These are phyloP conservation scores for Paraphaeosphaeria minitans DNA, from an alignment of 2,329 filamentous ascomycete genomes.

Conservation along the genomic window DNA sequence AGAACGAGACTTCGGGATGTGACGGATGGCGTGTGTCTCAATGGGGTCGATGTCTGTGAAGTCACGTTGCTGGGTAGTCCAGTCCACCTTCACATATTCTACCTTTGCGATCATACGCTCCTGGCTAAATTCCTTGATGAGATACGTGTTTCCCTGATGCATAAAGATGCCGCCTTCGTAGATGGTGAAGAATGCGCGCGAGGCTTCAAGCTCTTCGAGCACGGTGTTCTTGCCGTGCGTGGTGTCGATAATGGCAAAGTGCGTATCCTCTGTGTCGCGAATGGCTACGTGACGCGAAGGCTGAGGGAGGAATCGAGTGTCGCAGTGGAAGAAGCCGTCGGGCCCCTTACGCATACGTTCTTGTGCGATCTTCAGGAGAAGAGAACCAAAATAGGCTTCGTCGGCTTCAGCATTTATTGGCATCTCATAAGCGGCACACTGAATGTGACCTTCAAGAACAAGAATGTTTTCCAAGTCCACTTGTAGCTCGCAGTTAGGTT, in stretches of 20 bases:
- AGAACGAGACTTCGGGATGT: conserved; percentile 66
- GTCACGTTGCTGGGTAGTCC: conserved; percentile 91
- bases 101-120: conserved; percentile 85
- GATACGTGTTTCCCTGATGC: conserved; percentile 91
- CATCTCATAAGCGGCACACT: conserved; percentile 95
- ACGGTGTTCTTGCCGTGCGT: conserved; percentile 82
- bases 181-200: conserved; percentile 90
- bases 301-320: conserved; percentile 82
- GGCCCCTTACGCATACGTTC: conserved; percentile 76
- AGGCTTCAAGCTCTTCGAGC: conserved; percentile 94
- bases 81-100: conserved; percentile 87
- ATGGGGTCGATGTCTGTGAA: conserved; percentile 93
- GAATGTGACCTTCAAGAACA: conserved; percentile 89
- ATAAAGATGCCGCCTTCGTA: conserved; percentile 98
- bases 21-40: conserved; percentile 85
- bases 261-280: conserved; percentile 85
- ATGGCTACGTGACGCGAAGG: conserved; percentile 86
- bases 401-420: conserved; percentile 83
- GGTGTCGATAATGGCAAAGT: conserved; percentile 91
- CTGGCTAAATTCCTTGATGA: conserved; percentile 86
- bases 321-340: conserved; percentile 86
- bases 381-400: conserved; percentile 75
- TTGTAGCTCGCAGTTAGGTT: conserved; percentile 85
- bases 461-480: conserved; percentile 93
- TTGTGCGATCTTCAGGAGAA: conserved; percentile 71